phyloP scores from a whole-genome alignment of 1,284 basidiomycete genomes.

The Meira nashicola region DNA sequence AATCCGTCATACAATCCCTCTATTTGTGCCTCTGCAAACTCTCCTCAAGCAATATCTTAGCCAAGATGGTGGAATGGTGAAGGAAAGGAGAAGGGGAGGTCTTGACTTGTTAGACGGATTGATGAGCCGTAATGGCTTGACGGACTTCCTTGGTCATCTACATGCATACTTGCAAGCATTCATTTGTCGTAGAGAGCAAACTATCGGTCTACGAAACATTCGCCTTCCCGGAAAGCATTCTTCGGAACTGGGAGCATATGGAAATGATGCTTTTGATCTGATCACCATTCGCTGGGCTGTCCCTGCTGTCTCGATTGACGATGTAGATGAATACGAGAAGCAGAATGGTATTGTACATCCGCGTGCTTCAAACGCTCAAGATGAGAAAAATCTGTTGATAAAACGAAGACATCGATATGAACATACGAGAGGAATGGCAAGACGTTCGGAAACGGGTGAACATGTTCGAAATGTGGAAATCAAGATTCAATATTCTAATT shows the following conservation, averaged over 20 bases:
- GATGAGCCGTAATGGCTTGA: slow-evolving; percentile 22
- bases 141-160: slow-evolving; percentile 25
- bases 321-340: slow-evolving; percentile 14
- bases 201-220: slow-evolving; percentile 20
- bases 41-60: slow-evolving; percentile 29
- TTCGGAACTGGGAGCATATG: slow-evolving; percentile 18
- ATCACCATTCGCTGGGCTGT: slow-evolving; percentile 29
- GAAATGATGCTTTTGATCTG: slow-evolving; percentile 27
- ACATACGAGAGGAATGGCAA: no score
- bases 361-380: slow-evolving; percentile 16
- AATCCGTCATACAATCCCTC: slow-evolving; percentile 36
- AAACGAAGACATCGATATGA: no score
- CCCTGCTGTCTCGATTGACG: slow-evolving; percentile 15
- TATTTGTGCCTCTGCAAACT: slow-evolving; percentile 28
- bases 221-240: not conserved
- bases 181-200: slow-evolving; percentile 29
- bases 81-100: not conserved
- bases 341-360: slow-evolving; percentile 6
- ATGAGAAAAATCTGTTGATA: not conserved
- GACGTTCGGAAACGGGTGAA: no score
- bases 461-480: no score
- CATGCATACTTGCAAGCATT: slow-evolving; percentile 33
- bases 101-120: slow-evolving; percentile 27
- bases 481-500: no score
- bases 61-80: not conserved